Percentiles rank a stretch among this genome's conserved stretches.
Conservation (phyloP, 371 early-diverging fungal species). For the Synchytrium microbalum region DNA sequence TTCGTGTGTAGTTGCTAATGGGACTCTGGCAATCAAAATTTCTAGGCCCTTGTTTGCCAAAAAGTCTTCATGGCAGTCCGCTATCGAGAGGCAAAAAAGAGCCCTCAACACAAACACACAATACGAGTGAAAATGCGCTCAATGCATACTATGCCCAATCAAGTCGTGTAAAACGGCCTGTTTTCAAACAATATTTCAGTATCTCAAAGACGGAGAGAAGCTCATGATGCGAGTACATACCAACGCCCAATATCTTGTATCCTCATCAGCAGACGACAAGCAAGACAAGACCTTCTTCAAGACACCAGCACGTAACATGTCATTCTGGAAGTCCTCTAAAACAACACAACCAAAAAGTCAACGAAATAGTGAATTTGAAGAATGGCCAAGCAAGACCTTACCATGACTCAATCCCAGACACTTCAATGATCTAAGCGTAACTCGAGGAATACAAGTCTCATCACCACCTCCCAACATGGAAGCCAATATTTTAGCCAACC, state of each 20-base stretch:
- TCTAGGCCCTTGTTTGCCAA: slow-evolving; percentile 26
- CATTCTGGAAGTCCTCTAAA: slow-evolving; percentile 37
- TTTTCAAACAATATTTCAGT: slow-evolving; percentile 3
- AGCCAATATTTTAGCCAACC: neutral
- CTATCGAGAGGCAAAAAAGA: slow-evolving; percentile 9
- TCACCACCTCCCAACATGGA: slow-evolving; percentile 45
- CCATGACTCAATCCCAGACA: slow-evolving; percentile 59
- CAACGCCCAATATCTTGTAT: slow-evolving; percentile 67
- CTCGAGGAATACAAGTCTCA: slow-evolving; percentile 60
- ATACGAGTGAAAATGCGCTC: no score
- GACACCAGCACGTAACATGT: slow-evolving; percentile 53
- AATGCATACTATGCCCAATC: slow-evolving; percentile 14
- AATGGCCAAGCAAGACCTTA: slow-evolving; percentile 12
- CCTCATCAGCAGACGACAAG: slow-evolving; percentile 61
- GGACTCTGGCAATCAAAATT: slow-evolving; percentile 13
- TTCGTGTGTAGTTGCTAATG: slow-evolving; percentile 18
- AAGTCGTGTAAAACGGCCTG: slow-evolving; percentile 30
- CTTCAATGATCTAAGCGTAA: slow-evolving; percentile 62
- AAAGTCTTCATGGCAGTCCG: slow-evolving; percentile 27
- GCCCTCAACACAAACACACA: neutral
- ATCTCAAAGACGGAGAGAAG: neutral
- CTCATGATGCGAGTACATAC: slow-evolving; percentile 26
- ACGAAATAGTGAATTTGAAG: neutral
- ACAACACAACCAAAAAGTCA: neutral
- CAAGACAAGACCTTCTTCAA: slow-evolving; percentile 53